Evolutionary conservation across 305 asterid genomes (phyloP).

Genomic region (Fraxinus sp.): DNA sequence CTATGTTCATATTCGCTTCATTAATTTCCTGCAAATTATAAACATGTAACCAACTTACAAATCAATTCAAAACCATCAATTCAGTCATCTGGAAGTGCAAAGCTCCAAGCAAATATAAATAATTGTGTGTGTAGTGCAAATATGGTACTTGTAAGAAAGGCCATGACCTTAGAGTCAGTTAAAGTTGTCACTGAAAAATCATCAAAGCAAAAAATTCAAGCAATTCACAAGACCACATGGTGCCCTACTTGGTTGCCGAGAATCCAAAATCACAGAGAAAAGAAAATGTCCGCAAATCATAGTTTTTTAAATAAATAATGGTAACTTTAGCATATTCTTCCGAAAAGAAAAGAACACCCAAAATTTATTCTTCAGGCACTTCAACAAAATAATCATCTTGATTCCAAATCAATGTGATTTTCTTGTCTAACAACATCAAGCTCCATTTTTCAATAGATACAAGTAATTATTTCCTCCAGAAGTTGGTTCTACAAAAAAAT

Average conservation of each 20-base stretch:
- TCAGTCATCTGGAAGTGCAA: constrained; percentile 69
- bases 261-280: background rate
- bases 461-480: background rate
- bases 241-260: constrained; percentile 17
- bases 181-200: constrained; percentile 20
- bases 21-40: constrained; percentile 45
- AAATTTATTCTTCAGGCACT: background rate
- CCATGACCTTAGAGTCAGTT: constrained; percentile 23
- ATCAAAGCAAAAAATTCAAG: constrained; percentile 12
- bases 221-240: constrained; percentile 15
- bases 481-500: background rate
- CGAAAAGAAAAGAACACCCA: background rate
- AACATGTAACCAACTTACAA: constrained; percentile 63
- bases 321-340: constrained; percentile 1
- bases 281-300: background rate
- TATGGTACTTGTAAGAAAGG: constrained; percentile 32
- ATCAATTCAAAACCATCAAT: constrained; percentile 76
- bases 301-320: background rate
- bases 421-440: background rate
- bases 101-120: constrained; percentile 44
- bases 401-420: background rate
- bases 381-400: background rate
- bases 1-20: constrained; percentile 31
- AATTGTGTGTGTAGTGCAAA: constrained; percentile 42
- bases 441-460: background rate